Base-by-base conservation (phyloP, 2,329 filamentous ascomycete species). In the Colletotrichum trifolii region DNA sequence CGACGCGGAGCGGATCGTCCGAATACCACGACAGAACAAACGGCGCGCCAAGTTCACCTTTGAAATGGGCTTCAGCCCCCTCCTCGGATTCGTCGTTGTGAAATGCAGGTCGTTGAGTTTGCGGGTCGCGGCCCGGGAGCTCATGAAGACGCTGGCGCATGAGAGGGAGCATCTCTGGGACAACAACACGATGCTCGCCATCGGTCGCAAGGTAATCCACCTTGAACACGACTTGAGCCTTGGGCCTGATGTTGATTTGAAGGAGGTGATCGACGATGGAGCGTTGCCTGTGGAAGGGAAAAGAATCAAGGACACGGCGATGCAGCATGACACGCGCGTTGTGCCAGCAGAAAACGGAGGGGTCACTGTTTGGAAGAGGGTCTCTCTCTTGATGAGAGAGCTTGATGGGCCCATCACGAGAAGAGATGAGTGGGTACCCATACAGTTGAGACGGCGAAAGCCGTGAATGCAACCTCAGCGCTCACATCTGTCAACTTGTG, bases 161-260 rank as follows among this genome's bases (percentile, higher is more conserved):
- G 56, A 69, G 1, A 69, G 74, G 15, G 79, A 82, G 57, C 75
- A 73, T 2, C 55, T 81, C 0, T 82, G 78, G 78, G 75, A 81
- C 25, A 65, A 71, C 0, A 58, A 65, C 0, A 67, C 71, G 0
- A 70, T 81, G 68, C 72, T 76, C 53, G 70, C 71, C 2, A 60
- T 77, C 2, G 77, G 73, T 11, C 71, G 68, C 40, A 71, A 74
- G 1, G 69, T 77, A 0, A 70, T 82, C 7, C 78, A 81, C 64
- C 66, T 80, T 8, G 80, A 82, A 68, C 78, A 82, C 39, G 74
- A 68, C 5, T 65, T 77, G 12, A 59, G 70, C 5, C 55, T 79
- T 2, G 68, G 68, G 0, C 62, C 71, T 0, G 66, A 70, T 0
- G 70, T 68, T n/a, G 39, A 69, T 7, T 48, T 66, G 8, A 66